Base-by-base conservation (phyloP, 2,329 filamentous ascomycete species). In the Camptophora hylomeconis region DNA sequence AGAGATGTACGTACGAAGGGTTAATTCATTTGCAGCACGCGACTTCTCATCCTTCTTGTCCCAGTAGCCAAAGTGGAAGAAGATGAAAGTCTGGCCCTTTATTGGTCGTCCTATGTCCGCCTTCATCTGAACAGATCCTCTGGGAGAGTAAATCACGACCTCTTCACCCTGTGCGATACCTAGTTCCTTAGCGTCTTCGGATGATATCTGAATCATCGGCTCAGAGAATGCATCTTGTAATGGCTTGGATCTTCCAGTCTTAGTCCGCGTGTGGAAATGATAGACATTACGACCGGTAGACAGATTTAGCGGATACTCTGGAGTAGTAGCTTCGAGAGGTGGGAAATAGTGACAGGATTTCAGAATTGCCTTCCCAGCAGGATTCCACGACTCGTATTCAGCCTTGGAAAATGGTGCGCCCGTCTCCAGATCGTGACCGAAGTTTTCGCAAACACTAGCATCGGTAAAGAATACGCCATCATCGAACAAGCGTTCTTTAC, bases 231-330 rank as follows among this genome's bases (percentile, higher is more conserved):
- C 45, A 11, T 47, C 33, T 31, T 53, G 51, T 30, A 56, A 37
- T 17, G 35, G 33, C 15, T 44, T 45, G 7, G 37, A 31, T 10
- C 53, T 31, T 3, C 53, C 52, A 2, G 51, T 56, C 38, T 55
- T 56, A 1, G 52, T 54, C 7, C 52, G 37, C 3, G 53, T 56
- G 35, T 55, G 52, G 34, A 55, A 55, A 15, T 55, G 53, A 25
- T 48, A 41, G 2, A 47, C 46, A 19, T 50, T 49, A 3, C 52
- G 39, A 1, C 52, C 52, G 0, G 52, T 56, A 0, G 50, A 45
- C 2, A 56, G 37, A 8, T 42, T 30, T 2, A 56, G 31, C 2
- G 53, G 52, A 30, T 44, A 56, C 5, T 55, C 45, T 3, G 46
- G 45, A 26, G 52, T 30, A 3, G 47, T 41, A 17, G 36, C 39